phyloP scores from a whole-genome alignment of 345 rosid genomes.

The Arabidopsis suecica region DNA sequence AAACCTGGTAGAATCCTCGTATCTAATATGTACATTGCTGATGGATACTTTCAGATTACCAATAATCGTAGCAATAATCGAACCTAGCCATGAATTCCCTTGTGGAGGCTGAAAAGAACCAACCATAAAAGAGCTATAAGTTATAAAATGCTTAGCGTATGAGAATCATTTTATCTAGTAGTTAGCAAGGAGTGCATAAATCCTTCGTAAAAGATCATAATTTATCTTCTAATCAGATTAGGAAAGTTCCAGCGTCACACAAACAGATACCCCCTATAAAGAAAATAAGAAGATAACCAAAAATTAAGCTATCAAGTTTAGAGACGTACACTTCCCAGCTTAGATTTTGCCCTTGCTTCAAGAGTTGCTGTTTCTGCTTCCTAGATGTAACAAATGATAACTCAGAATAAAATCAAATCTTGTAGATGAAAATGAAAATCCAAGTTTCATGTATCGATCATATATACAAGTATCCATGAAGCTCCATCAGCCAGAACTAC shows the following conservation, averaged over 20 bases:
- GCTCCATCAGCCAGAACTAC: constrained; percentile 24
- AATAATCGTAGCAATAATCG: constrained; percentile 88
- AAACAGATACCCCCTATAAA: constrained; percentile 9
- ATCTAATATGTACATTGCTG: constrained; percentile 97
- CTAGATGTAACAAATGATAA: constrained; percentile 49
- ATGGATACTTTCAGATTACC: constrained; percentile 98
- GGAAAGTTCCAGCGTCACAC: constrained; percentile 28
- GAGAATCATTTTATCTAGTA: constrained; percentile 1
- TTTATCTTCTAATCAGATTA: constrained; percentile 7
- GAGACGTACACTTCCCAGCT: constrained; percentile 79
- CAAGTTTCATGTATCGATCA: neutral
- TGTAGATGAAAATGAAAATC: constrained; percentile 28
- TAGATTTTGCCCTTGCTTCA: constrained; percentile 85
- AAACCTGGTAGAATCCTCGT: constrained; percentile 89
- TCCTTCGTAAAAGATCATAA: constrained; percentile 27
- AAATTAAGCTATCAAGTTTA: constrained; percentile 26
- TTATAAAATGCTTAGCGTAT: constrained; percentile 28
- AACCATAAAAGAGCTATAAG: constrained; percentile 38
- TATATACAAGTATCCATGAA: constrained; percentile 27
- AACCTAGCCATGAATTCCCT: constrained; percentile 96
- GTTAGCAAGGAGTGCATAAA: constrained; percentile 17
- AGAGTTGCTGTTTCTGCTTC: constrained; percentile 92
- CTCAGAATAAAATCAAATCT: constrained; percentile 28
- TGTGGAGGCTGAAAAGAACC: constrained; percentile 67
- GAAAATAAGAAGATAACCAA: constrained; percentile 21